Base-by-base conservation (phyloP, 768 basidiomycete genomes). In the Leccinum truebloodii region DNA sequence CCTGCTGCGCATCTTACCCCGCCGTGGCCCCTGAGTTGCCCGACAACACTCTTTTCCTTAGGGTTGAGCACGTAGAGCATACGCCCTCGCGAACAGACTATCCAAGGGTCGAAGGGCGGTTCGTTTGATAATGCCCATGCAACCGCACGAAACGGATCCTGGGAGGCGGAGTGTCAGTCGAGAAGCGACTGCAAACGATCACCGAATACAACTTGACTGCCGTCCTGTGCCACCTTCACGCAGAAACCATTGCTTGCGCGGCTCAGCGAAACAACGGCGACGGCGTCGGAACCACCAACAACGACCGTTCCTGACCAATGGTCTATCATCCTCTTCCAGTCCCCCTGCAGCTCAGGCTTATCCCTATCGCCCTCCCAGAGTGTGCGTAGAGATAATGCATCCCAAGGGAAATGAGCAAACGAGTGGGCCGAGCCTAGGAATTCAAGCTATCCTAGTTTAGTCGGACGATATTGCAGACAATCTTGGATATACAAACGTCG, bases 11-110 rank as follows among this genome's bases (percentile, higher is more conserved):
- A 48, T 74, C 85, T 75, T 74, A 89, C 90, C 39, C 86, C 87
- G 22, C 90, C 90, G 69, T 92, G 90, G 3, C 88, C 89, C 41
- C 86, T 82, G 44, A 89, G 75, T 61, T 74, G 77, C 7, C 86
- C 80, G 3, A 80, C 59, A 6, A 86, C 61, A 3, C 69, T 67
- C 44, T 75, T 74, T 20, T 68, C 72, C 54, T 72, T 73, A 10
- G 81, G 73, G 63, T 86, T 79, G 67, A 84, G 79, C 16, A 89
- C 75, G 67, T 85, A 85, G 22, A 91, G 63, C 22, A 87, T 64
- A 57, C 82, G 83, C 41, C 79, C 77, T 32, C 78, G 73, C 9
- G 86, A 79, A 61, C 87, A 81, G 28, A 90, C 68, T 26, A 89
- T 68, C 18, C 90, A 72, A 9, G 89, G 89, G n/a, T 85, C 79